phyloP scores from a whole-genome alignment of 2,329 filamentous ascomycete species.

The Cephalotrichum gorgonifer region DNA sequence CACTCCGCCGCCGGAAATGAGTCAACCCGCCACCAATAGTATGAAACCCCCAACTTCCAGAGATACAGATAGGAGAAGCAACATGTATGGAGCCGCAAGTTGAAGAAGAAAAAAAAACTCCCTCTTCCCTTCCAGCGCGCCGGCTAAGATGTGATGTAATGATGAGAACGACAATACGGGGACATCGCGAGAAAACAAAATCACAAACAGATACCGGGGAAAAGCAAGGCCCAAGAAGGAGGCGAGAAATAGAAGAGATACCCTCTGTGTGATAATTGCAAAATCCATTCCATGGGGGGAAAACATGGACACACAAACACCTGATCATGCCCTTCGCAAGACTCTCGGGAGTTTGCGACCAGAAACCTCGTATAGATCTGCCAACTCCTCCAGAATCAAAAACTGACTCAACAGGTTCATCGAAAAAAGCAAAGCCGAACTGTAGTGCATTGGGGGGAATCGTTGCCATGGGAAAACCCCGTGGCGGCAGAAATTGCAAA shows the following conservation, averaged over 20 bases:
- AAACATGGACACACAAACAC: background rate
- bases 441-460: constrained; percentile 1
- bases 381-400: constrained; percentile 4
- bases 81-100: background rate
- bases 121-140: background rate
- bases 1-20: too few relatives aligned
- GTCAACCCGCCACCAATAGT: too few relatives aligned
- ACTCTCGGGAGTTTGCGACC: constrained; percentile 1
- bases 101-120: background rate
- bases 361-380: constrained; percentile 4
- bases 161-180: background rate
- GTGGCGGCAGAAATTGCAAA: too few relatives aligned
- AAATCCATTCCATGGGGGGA: background rate
- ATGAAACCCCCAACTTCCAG: background rate
- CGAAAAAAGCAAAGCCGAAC: constrained; percentile 2
- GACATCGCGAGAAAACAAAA: background rate
- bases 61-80: background rate
- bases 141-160: background rate
- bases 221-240: background rate
- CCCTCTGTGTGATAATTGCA: background rate
- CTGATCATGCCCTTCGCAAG: constrained; percentile 3
- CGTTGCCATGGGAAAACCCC: constrained; percentile 1
- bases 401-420: background rate
- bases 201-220: background rate
- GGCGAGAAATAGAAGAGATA: background rate